A percentile compares a stretch with the other conserved stretches of the same genome.
phyloP scores from a whole-genome alignment of 768 basidiomycete species.

The Clitopilus passeckerianus region DNA sequence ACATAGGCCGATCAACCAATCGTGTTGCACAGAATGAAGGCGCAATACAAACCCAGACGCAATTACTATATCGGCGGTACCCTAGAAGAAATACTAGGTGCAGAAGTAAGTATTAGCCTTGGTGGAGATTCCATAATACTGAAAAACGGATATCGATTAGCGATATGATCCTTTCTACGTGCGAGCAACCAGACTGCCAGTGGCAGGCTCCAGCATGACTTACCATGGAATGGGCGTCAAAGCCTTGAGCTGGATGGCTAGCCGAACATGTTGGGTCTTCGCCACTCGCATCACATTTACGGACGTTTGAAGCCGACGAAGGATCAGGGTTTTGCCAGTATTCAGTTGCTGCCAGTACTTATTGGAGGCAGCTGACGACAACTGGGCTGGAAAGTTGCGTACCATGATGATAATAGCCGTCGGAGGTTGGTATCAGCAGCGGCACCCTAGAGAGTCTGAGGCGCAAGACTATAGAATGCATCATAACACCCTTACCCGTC shows the following conservation, averaged over 20 bases:
- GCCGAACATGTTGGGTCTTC: neutral
- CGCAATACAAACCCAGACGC: too few relatives aligned
- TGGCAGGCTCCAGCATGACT: too few relatives aligned
- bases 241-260: neutral
- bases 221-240: too few relatives aligned
- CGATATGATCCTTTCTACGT: too few relatives aligned
- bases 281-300: neutral
- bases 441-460: constrained; percentile 24
- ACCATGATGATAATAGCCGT: constrained; percentile 48
- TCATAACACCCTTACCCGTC: constrained; percentile 30
- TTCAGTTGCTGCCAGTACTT: neutral
- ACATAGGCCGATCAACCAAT: too few relatives aligned
- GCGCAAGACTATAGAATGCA: neutral
- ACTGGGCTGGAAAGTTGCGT: neutral
- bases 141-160: too few relatives aligned
- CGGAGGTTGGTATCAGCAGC: constrained; percentile 37
- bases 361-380: neutral
- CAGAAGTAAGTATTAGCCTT: too few relatives aligned
- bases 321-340: neutral
- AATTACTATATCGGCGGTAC: too few relatives aligned
- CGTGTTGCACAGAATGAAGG: too few relatives aligned
- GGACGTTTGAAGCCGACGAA: neutral
- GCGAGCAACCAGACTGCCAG: too few relatives aligned
- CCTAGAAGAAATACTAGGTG: too few relatives aligned
- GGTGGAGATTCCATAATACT: too few relatives aligned